Conservation (phyloP, 1,284 basidiomycete species). For the Pseudozyma hubeiensis region DNA sequence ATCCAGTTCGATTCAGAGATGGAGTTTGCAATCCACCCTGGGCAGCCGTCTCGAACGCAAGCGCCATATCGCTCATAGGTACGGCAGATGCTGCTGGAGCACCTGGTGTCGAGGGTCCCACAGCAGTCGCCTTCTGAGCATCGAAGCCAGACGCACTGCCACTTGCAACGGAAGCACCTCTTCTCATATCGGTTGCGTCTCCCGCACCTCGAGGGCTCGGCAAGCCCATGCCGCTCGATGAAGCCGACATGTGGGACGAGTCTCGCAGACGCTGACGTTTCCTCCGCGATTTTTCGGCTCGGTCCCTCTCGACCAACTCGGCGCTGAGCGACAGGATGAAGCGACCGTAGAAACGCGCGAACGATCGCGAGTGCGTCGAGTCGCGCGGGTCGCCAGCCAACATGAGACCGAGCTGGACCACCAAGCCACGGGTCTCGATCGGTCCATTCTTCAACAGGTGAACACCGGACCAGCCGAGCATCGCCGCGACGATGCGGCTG, state of each 20-base stretch:
- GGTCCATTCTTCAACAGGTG: conserved; percentile 50
- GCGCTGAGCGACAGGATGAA: conserved; percentile 52
- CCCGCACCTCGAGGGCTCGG: conserved; percentile 20
- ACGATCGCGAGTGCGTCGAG: conserved; percentile 37
- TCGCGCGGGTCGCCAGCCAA: conserved; percentile 41
- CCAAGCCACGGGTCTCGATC: conserved; percentile 45
- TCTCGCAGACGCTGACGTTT: conserved; percentile 47
- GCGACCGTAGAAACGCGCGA: conserved; percentile 45
- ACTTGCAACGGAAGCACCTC: not conserved
- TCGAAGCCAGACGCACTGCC: conserved; percentile 16
- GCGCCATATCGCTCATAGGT: conserved; percentile 44
- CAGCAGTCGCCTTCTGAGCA: not conserved
- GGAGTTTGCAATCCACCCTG: conserved; percentile 30
- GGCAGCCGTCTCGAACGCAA: conserved; percentile 44
- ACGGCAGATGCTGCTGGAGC: conserved; percentile 9
- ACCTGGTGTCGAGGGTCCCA: conserved; percentile 6
- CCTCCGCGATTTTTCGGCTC: conserved; percentile 39
- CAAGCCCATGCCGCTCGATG: conserved; percentile 25
- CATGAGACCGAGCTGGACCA: conserved; percentile 48
- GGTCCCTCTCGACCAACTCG: conserved; percentile 43
- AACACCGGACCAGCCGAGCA: conserved; percentile 49
- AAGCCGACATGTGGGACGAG: conserved; percentile 34
- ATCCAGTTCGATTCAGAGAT: conserved; percentile 15
- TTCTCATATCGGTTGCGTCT: conserved; percentile 17
- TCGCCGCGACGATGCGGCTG: conserved; percentile 43